Conservation (phyloP, 108 stramenopile species). For the Skeletonema marinoi region DNA sequence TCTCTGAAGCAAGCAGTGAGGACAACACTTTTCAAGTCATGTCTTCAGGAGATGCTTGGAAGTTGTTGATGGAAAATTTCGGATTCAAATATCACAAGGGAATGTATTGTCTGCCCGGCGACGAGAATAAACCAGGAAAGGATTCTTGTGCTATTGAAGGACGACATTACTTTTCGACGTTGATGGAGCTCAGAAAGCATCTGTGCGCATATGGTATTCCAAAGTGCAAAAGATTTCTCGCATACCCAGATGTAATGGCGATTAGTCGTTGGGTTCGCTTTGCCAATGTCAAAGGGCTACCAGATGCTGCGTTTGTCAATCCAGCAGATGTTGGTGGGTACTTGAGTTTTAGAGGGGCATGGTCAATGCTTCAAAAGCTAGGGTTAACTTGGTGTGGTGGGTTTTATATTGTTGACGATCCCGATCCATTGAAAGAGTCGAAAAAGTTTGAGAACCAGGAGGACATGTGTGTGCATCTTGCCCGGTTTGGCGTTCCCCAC, state of each 20-base stretch:
- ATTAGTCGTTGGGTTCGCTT: conserved; percentile 29
- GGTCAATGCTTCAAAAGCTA: conserved; percentile 26
- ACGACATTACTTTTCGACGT: conserved; percentile 20
- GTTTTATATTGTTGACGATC: conserved; percentile 15
- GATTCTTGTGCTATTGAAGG: conserved; percentile 28
- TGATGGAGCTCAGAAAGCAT: conserved; percentile 24
- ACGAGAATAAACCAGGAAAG: conserved; percentile 32
- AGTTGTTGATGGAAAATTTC: conserved; percentile 12
- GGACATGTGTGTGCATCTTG: conserved; percentile 24
- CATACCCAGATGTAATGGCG: background rate
- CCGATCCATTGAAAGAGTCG: background rate
- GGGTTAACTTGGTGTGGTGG: conserved; percentile 15
- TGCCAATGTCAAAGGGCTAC: conserved; percentile 17
- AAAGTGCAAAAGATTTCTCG: background rate
- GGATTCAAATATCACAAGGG: conserved; percentile 10
- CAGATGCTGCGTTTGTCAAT: conserved; percentile 10
- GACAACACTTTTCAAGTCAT: conserved; percentile 25
- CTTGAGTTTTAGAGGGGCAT: conserved; percentile 7
- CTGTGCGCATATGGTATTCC: conserved; percentile 44
- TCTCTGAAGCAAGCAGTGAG: conserved; percentile 5
- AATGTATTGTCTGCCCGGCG: conserved; percentile 35
- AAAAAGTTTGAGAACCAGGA: conserved; percentile 16
- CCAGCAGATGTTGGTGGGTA: conserved; percentile 8
- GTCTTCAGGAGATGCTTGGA: conserved; percentile 16
- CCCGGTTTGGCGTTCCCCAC: conserved; percentile 34